Evolutionary conservation across 371 early-diverging fungal species (phyloP).

Genomic region (Fennellomyces sp.): DNA sequence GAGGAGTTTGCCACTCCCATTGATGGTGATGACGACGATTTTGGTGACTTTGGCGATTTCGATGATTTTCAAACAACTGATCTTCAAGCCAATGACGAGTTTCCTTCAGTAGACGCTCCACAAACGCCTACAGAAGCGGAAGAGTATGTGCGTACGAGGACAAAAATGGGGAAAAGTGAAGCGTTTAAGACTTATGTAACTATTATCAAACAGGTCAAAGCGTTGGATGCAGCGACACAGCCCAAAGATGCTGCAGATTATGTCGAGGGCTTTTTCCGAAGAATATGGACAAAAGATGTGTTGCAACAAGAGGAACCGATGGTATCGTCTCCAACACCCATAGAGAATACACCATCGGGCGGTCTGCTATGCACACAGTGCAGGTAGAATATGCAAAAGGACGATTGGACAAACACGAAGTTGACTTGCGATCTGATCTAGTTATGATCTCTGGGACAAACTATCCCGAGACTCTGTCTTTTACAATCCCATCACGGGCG

Average conservation of each 20-base stretch:
- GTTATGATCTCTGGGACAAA: constrained; percentile 48
- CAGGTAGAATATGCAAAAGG: constrained; percentile 24
- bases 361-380: constrained; percentile 26
- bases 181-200: neutral
- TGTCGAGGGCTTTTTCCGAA: constrained; percentile 1
- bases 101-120: constrained; percentile 1
- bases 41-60: constrained; percentile 49
- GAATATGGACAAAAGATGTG: constrained; percentile 7
- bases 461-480: constrained; percentile 54
- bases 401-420: neutral
- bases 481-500: constrained; percentile 52
- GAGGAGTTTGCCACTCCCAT: constrained; percentile 3
- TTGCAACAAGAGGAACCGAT: neutral
- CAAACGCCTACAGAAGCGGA: constrained; percentile 29
- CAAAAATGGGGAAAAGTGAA: too few relatives aligned
- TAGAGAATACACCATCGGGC: neutral
- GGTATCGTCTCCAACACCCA: constrained; percentile 4
- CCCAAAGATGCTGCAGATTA: neutral
- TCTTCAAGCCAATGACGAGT: neutral
- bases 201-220: constrained; percentile 5
- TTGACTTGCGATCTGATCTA: neutral
- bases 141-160: constrained; percentile 39
- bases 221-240: constrained; percentile 4
- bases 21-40: constrained; percentile 25
- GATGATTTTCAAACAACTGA: constrained; percentile 11